These are phyloP conservation scores for Fragilaria radians DNA, from an alignment of 108 stramenopile genomes.

Conservation along the genomic window DNA sequence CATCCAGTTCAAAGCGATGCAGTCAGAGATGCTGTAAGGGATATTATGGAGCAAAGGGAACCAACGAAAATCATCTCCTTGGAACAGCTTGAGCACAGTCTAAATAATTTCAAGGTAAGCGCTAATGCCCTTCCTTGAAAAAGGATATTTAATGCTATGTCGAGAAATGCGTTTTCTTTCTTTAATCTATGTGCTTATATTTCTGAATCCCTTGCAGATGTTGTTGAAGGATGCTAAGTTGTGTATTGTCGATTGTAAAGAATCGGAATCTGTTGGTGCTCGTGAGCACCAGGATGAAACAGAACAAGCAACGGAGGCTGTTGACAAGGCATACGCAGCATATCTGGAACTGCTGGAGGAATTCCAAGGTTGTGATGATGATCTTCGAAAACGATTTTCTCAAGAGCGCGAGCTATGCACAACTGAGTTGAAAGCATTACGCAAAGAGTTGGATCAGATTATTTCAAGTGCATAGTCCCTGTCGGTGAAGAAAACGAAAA, in stretches of 20 bases:
- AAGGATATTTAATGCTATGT: neutral
- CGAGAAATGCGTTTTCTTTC: neutral
- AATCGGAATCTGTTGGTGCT: conserved; percentile 8
- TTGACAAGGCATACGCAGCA: conserved; percentile 23
- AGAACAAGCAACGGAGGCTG: conserved; percentile 12
- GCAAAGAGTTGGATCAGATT: conserved; percentile 22
- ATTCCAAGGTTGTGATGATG: conserved; percentile 13
- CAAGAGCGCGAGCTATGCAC: conserved; percentile 17
- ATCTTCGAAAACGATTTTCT: conserved; percentile 7
- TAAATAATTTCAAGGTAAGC: neutral
- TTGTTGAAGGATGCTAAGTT: conserved; percentile 20
- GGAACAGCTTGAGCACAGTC: neutral
- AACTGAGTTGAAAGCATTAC: conserved; percentile 16
- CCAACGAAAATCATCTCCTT: neutral
- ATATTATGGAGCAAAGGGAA: neutral
- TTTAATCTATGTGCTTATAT: no score
- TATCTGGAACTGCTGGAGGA: conserved; percentile 33
- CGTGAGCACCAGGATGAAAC: conserved; percentile 12
- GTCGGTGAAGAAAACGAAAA: no score
- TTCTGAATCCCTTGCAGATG: conserved; percentile 2
- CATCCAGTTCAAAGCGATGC: neutral
- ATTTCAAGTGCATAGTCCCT: no score
- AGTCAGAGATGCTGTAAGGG: neutral
- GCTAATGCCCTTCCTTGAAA: neutral
- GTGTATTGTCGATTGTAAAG: conserved; percentile 22